Conservation (phyloP, 257 asterid species). For the Misopates orontium region DNA sequence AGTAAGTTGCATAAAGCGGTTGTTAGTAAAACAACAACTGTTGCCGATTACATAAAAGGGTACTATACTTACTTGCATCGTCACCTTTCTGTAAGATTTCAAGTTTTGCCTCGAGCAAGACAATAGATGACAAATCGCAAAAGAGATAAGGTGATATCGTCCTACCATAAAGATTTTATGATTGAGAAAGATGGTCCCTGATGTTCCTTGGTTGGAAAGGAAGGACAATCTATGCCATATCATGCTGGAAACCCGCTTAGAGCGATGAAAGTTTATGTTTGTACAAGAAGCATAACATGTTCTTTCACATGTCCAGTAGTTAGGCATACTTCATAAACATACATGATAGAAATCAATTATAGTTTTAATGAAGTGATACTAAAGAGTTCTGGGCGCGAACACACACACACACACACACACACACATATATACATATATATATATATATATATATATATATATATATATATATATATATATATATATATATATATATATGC, state of each 20-base stretch:
- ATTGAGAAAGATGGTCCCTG: slow-evolving; percentile 68
- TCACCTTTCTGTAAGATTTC: slow-evolving; percentile 50
- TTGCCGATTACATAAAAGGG: slow-evolving; percentile 46
- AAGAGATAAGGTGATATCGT: slow-evolving; percentile 41
- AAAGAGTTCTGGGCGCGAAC: too few species aligned
- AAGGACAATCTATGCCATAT: slow-evolving; percentile 58
- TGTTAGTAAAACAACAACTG: slow-evolving; percentile 35
- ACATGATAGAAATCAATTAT: too few species aligned
- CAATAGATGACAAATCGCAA: slow-evolving; percentile 25
- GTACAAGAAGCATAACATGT: too few species aligned
- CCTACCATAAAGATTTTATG: slow-evolving; percentile 67
- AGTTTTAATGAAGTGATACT: too few species aligned
- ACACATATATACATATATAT: too few species aligned
- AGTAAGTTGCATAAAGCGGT: slow-evolving; percentile 43
- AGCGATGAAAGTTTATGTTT: too few species aligned
- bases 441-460: too few species aligned
- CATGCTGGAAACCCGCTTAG: slow-evolving; percentile 72
- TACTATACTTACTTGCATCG: slow-evolving; percentile 41
- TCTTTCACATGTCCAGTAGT: too few species aligned
- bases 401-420: too few species aligned
- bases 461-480: too few species aligned
- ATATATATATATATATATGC: too few species aligned
- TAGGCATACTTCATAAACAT: too few species aligned
- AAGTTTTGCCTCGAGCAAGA: slow-evolving; percentile 36
- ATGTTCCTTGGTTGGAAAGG: slow-evolving; percentile 93